Base-by-base conservation (phyloP, 306 rosid genomes). In the Pyrus bretschneideri region DNA sequence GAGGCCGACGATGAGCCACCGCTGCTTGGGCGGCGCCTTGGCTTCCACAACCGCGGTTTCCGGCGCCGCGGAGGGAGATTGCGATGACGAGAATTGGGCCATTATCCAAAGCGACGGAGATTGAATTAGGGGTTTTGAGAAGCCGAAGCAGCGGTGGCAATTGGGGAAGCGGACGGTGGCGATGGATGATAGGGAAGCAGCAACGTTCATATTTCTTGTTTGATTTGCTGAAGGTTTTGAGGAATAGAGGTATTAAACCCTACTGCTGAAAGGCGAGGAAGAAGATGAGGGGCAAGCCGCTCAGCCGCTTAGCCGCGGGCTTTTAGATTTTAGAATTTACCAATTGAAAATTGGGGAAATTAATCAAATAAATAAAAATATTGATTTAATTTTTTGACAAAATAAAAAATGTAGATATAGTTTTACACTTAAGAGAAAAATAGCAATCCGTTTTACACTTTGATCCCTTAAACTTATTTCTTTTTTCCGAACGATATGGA, bases 1-100 rank as follows among this genome's bases (percentile, higher is more conserved):
- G n/a, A 91, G 97, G 64, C 97, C 97, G 54, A 91, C 91, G 27
- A 91, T 81, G 51, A 91, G 88, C 97, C 97, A 91, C 27, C 91
- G 93, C 78, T 79, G 73, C 61, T 82, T 85, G 57, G 91, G 22
- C 13, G 83, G 52, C 59, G 82, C 86, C 17, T 79, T 52, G 81
- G 35, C 58, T 12, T 51, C 69, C 18, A 71, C 42, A 35, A 76
- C 31, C 3, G 58, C 70, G 60, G 85, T 11, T 18, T 19, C 30
- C 5, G 77, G 44, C 45, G 69, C 19, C 81, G 85, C 76, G 3
- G 78, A 54, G 38, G 68, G 14, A 11, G 79, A 75, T 3, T 57
- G 19, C 5, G 79, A 75, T 3, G 67, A 23, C 15, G 76, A 75
- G 14, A 82, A 61, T 23, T 59, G 78, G 51, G 89, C 65, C 46